Evolutionary conservation across 495 filamentous ascomycete genomes (phyloP), one percentile per base, ranked within the genome.

Genomic region (Hypoxylon fragiforme): DNA sequence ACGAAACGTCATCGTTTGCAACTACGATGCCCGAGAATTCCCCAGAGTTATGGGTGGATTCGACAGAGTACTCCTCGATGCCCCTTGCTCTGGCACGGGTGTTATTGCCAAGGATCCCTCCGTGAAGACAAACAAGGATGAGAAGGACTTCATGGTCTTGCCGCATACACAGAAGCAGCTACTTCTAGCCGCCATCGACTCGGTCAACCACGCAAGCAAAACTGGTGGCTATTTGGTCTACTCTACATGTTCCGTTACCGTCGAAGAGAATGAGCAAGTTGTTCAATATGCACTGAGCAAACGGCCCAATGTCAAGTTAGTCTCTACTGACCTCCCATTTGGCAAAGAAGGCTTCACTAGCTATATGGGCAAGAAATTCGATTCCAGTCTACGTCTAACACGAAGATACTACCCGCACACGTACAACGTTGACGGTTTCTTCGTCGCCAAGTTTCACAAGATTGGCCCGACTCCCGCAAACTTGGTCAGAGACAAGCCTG

Each of bases 371-470:
- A 97, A 96, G 80, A 82, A 80, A 41, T 98, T 98, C 72, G 85
- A 90, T 63, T 78, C 84, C 4, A 87, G 83, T 68, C 85, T 98
- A 80, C 89, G 88, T 60, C 73, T 91, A 61, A 92, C 92, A 12
- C 80, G 90, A 43, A 79, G 95, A 44, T 98, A 89, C 72, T 97
- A 97, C 72, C 92, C 92, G 0, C 92, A 97, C 61, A 79, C 89
- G 35, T 92, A 92, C 77, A 98, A 98, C 75, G 89, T 98, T 19
- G 94, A 98, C 60, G 94, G 94, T 45, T 98, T 98, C 85, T 98
- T 95, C 68, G 94, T 97, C 49, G 87, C 89, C 64, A 98, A 97
- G 73, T 85, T 98, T 67, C 92, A 95, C 75, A 98, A 98, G 82
- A 82, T 81, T 21, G 94, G 82, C 9, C 88, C 87, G 0, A 88